Evolutionary conservation across 805 yeast species (phyloP).

Genomic region (Candida pseudofarinosa): DNA sequence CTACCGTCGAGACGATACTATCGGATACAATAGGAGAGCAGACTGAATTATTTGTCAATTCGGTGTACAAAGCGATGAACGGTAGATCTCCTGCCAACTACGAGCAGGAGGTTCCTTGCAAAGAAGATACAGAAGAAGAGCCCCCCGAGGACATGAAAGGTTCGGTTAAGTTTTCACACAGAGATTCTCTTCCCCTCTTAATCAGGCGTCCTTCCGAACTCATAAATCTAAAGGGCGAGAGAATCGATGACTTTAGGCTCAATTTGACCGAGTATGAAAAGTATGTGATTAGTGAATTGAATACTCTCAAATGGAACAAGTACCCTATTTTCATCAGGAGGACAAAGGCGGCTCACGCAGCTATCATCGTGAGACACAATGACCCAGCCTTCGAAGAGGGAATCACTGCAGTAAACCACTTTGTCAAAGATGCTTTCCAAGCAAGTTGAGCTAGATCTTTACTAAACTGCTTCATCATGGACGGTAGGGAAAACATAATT

Average conservation of each 20-base stretch:
- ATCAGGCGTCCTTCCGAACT: background rate
- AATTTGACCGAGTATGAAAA: conserved; percentile 42
- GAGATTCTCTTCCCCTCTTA: background rate
- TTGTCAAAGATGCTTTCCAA: conserved; percentile 40
- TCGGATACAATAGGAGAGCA: conserved; percentile 47
- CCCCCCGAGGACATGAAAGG: background rate
- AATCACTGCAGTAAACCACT: conserved; percentile 59
- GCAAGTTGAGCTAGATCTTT: background rate
- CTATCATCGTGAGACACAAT: conserved; percentile 65
- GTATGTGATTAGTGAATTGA: conserved; percentile 53
- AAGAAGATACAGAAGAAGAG: conserved; percentile 10
- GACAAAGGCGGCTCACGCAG: conserved; percentile 73
- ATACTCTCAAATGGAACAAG: conserved; percentile 62
- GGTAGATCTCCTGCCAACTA: conserved; percentile 18
- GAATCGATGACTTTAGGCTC: conserved; percentile 25
- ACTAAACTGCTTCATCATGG: too few relatives aligned
- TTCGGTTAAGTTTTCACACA: background rate
- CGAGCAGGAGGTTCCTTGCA: conserved; percentile 12
- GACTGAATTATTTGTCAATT: conserved; percentile 62
- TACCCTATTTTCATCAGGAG: conserved; percentile 64
- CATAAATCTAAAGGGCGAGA: conserved; percentile 12
- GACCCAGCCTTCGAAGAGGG: conserved; percentile 62
- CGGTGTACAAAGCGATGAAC: conserved; percentile 56
- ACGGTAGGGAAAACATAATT: too few relatives aligned
- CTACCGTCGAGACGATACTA: conserved; percentile 13